Evolutionary conservation across 352 stramenopile species (phyloP).

Genomic region (Globisporangium cylindrosporum): DNA sequence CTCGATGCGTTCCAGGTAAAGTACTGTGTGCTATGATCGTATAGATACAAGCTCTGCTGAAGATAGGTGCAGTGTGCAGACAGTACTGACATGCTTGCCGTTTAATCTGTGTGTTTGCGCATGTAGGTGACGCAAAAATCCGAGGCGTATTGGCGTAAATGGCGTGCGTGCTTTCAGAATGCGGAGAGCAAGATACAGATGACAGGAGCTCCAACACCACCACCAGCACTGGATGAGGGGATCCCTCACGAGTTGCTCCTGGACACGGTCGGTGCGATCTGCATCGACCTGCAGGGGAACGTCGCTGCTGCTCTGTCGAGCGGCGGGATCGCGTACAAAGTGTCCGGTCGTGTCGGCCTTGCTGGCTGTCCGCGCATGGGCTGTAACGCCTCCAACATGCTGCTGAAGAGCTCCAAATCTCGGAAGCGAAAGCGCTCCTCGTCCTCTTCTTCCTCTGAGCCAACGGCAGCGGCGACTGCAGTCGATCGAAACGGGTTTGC

Average conservation of each 20-base stretch:
- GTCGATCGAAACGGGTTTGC: conserved; percentile 38
- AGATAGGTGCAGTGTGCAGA: background rate
- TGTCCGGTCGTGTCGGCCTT: conserved; percentile 58
- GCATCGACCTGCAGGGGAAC: conserved; percentile 49
- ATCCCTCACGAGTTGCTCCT: conserved; percentile 18
- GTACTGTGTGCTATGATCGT: background rate
- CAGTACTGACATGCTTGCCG: background rate
- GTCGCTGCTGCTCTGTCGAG: conserved; percentile 62
- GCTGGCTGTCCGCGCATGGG: conserved; percentile 66
- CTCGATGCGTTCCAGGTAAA: conserved; percentile 41
- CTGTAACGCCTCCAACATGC: conserved; percentile 41
- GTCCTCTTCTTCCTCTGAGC: background rate
- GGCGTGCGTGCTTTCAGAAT: conserved; percentile 32
- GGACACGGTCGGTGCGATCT: conserved; percentile 66
- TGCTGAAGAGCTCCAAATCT: background rate
- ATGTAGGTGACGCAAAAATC: conserved; percentile 14
- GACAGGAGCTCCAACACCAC: background rate
- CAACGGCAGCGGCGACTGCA: background rate
- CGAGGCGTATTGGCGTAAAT: conserved; percentile 42
- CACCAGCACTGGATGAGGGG: conserved; percentile 1
- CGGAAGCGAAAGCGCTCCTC: conserved; percentile 14
- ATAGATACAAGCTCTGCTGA: background rate
- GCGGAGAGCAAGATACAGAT: background rate
- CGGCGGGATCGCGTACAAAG: conserved; percentile 64
- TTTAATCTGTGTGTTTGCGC: background rate